These are phyloP conservation scores for Yamadazyma endophytica DNA, from an alignment of 805 yeast species.

Conservation along the genomic window DNA sequence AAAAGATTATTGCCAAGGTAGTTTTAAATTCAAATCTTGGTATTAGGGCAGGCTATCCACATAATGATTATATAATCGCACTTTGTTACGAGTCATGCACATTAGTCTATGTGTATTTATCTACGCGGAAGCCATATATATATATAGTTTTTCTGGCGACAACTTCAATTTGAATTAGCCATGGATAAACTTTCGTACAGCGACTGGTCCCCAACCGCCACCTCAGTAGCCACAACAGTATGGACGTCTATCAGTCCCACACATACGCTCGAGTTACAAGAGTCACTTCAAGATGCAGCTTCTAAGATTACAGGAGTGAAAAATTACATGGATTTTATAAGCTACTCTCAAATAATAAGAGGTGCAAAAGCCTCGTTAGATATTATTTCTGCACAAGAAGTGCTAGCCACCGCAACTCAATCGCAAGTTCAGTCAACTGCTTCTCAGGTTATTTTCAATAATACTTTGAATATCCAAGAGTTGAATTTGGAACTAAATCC, in stretches of 20 bases:
- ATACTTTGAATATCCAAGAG: constrained; percentile 27
- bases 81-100: too few species aligned
- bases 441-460: constrained; percentile 28
- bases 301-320: constrained; percentile 1
- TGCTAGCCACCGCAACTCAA: constrained; percentile 37
- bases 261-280: constrained; percentile 5
- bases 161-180: too few species aligned
- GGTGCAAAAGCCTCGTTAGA: constrained; percentile 37
- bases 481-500: constrained; percentile 25
- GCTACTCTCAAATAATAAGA: constrained; percentile 21
- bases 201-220: constrained; percentile 11
- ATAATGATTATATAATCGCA: too few species aligned
- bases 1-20: too few species aligned
- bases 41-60: too few species aligned
- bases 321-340: constrained; percentile 10
- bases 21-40: too few species aligned
- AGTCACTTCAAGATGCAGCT: constrained; percentile 4
- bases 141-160: too few species aligned
- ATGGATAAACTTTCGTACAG: too few species aligned
- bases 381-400: constrained; percentile 30
- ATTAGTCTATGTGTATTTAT: too few species aligned
- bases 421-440: constrained; percentile 21
- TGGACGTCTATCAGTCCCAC: constrained; percentile 12
- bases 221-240: constrained; percentile 4
- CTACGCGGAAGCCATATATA: too few species aligned